Base-by-base conservation (phyloP, 768 basidiomycete species). In the Tulasnella sp. region DNA sequence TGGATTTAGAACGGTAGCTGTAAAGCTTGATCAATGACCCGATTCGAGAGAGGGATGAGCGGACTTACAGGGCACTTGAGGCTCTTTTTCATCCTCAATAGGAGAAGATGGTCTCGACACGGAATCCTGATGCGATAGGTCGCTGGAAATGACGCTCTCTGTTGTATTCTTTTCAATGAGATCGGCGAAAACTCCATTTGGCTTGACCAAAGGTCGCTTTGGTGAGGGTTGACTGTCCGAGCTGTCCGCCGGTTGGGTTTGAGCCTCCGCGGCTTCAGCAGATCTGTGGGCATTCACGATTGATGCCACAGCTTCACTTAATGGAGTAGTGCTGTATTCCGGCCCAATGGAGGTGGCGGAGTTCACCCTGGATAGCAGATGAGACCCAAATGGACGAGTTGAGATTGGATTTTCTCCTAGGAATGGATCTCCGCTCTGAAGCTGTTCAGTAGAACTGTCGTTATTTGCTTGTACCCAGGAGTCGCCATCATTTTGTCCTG, bases 211-310 rank as follows among this genome's bases (percentile, higher is more conserved):
- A 72, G 72, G 93, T 64, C 83, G 83, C 64, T 93, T 91, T 58
- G 93, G 93, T 28, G 88, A 93, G 22, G 93, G 64, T 58, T 93
- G 89, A 47, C 78, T 76, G 67, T 89, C 86, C 4, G 91, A 91
- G 63, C 93, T 95, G 51, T 88, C 84, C 0, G 89, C 71, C 37
- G 75, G 62, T 61, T 88, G 83, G 34, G 93, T 66, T 64, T 83
- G 89, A 59, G 83, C 78, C 7, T 89, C 85, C 65, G 92, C 93
- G 51, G 86, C 81, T 31, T 81, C 84, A 44, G 93, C 90, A 41
- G 87, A 87, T 32, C 91, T 91, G 62, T 93, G 89, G 1, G 86
- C 73, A 64, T 93, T 90, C 19, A 90, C 93, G 67, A 95, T 93
- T 54, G 88, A 82, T 47, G 82, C 82, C 59, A 89, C 87, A 9